Evolutionary conservation across 2,329 filamentous ascomycete species (phyloP), one percentile per base, ranked within the genome.

Genomic region (Scedosporium minutisporum): DNA sequence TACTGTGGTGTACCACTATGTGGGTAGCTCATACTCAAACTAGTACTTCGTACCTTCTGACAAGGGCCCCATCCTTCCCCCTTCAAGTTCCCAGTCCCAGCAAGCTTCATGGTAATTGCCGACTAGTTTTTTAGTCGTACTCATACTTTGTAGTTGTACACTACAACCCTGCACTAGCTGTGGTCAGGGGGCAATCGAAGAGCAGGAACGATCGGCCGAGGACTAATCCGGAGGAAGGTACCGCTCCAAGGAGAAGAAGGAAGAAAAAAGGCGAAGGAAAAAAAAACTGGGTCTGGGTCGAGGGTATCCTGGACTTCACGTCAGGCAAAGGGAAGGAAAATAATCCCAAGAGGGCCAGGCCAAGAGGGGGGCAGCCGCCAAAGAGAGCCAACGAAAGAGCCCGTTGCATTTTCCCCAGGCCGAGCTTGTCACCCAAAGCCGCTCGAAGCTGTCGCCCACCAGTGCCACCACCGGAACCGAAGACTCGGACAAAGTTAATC

Each of bases 31-130:
- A 23, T 55, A 27, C 51, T 53, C 18, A 14, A 14, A 18, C 7
- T 18, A 53, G 23, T 38, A 38, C 33, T 38, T 38, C 33, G 33
- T 14, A 38, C 16, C 44, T 21, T n/a, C 21, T 23, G 44, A 48
- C n/a, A 41, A 60, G 41, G 58, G 58, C 38, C 58, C n/a, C 44
- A n/a, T 48, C 44, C 23, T 14, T 12, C 18, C 18, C 51, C 51
- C 44, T 44, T 61, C 59, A 38, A 38, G 33, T 51, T 18, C 44
- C 29, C 18, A 53, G 44, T 51, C 21, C 38, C 44, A 51, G 59
- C 48, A 61, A 61, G 59, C 59, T 53, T 61, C 25, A 7, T 23
- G 29, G 59, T 51, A 61, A 51, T 53, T 61, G 12, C 51, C 51
- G 51, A 55, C 51, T 27, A 21, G n/a, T 18, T n/a, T 46, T n/a